Evolutionary conservation across 257 asterid species (phyloP).

Genomic region (Henckelia pumila): DNA sequence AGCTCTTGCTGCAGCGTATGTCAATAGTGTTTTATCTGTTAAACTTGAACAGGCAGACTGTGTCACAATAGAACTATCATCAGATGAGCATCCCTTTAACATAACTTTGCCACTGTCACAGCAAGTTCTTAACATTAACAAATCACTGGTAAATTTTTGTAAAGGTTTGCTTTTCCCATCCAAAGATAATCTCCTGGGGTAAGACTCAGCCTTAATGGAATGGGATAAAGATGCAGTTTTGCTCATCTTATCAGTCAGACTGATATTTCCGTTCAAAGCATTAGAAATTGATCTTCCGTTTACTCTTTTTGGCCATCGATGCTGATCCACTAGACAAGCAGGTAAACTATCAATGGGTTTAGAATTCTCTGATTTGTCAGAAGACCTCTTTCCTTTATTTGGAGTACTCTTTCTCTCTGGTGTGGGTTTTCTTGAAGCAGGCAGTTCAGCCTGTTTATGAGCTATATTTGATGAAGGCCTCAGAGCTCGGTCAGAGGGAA

Average conservation of each 20-base stretch:
- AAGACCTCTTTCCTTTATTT: slow-evolving; percentile 52
- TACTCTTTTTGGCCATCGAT: slow-evolving; percentile 63
- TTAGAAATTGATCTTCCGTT: slow-evolving; percentile 41
- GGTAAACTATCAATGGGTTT: slow-evolving; percentile 51
- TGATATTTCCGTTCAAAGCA: slow-evolving; percentile 40
- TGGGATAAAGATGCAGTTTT: slow-evolving; percentile 33
- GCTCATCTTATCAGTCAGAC: slow-evolving; percentile 45
- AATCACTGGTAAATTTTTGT: slow-evolving; percentile 56
- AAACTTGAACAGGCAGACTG: slow-evolving; percentile 39
- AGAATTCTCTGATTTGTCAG: slow-evolving; percentile 73
- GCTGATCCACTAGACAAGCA: slow-evolving; percentile 56
- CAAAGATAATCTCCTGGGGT: slow-evolving; percentile 60
- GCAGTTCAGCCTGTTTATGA: slow-evolving; percentile 43
- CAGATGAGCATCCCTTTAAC: slow-evolving; percentile 32
- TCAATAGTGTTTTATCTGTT: slow-evolving; percentile 33
- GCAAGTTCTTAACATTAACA: slow-evolving; percentile 35
- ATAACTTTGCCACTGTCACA: slow-evolving; percentile 31
- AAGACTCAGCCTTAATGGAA: slow-evolving; percentile 37
- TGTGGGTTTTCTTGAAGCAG: slow-evolving; percentile 56
- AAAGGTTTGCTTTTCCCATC: slow-evolving; percentile 58
- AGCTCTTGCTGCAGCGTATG: slow-evolving; percentile 43
- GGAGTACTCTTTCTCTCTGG: slow-evolving; percentile 80
- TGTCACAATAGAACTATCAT: slow-evolving; percentile 41
- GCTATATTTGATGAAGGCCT: slow-evolving; percentile 57
- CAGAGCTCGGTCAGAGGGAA: slow-evolving; percentile 46